Evolutionary conservation across 805 yeast genomes (phyloP).

Genomic region (Candida incommunis): DNA sequence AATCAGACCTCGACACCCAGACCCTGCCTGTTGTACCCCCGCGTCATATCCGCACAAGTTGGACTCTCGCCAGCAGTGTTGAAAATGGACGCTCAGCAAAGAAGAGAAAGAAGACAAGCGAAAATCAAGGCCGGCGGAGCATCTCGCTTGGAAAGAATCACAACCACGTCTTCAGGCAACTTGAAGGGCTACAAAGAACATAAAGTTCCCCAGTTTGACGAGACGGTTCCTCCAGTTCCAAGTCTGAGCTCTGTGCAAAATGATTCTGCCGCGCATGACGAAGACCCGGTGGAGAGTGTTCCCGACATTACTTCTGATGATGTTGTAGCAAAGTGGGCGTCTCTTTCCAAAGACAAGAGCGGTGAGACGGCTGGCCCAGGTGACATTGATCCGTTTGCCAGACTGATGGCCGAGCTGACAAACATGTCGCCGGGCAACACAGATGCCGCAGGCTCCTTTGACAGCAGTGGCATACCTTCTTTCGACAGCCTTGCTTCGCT

Average conservation of each 20-base stretch:
- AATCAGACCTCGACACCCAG: no score
- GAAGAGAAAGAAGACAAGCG: conserved; percentile 12
- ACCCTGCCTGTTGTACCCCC: no score
- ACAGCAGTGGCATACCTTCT: neutral
- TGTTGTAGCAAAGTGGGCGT: conserved; percentile 6
- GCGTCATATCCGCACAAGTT: no score
- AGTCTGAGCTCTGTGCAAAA: neutral
- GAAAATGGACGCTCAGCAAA: conserved; percentile 3
- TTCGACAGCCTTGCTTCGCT: conserved; percentile 6
- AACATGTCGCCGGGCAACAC: conserved; percentile 1
- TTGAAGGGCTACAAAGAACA: conserved; percentile 7
- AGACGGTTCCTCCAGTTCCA: neutral
- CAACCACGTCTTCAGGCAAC: conserved; percentile 10
- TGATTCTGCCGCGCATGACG: neutral
- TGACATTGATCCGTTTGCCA: neutral
- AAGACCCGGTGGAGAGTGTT: conserved; percentile 5
- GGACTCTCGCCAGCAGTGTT: no score
- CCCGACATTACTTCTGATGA: neutral
- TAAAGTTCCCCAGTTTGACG: neutral
- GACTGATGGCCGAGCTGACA: conserved; percentile 2
- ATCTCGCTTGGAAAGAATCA: conserved; percentile 12
- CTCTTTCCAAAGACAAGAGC: conserved; percentile 5
- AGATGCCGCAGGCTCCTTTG: neutral
- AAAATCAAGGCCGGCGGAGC: conserved; percentile 12
- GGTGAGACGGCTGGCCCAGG: no score